These are phyloP conservation scores for Populus nigra DNA, from an alignment of 345 rosid genomes.

Conservation along the genomic window DNA sequence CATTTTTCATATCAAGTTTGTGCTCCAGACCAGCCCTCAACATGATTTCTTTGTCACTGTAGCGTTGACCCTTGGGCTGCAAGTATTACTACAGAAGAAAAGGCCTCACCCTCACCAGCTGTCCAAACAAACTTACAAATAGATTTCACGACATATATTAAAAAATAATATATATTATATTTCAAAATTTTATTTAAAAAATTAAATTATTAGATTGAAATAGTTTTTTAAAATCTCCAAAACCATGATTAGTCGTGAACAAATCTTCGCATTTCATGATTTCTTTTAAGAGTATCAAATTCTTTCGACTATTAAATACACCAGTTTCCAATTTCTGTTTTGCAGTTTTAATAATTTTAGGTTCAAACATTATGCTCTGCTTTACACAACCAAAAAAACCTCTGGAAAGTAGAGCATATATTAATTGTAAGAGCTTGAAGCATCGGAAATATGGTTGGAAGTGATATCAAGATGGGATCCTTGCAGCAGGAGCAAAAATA, in stretches of 20 bases:
- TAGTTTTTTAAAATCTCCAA: not conserved
- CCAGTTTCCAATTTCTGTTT: not conserved
- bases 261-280: not conserved
- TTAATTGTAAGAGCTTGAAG: too few species aligned
- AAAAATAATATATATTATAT: too few species aligned
- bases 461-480: not conserved
- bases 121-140: not conserved
- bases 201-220: too few species aligned
- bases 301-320: not conserved
- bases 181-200: rapidly evolving
- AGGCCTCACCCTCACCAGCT: not conserved
- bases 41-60: slow-evolving; percentile 5
- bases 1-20: slow-evolving; percentile 8
- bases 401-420: not conserved
- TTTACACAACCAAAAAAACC: not conserved
- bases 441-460: not conserved
- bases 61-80: slow-evolving; percentile 29
- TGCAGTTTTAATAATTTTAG: not conserved
- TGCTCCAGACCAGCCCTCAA: slow-evolving; percentile 4
- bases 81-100: not conserved
- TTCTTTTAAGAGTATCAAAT: not conserved
- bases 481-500: not conserved
- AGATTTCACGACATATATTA: too few species aligned
- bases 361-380: not conserved
- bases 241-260: not conserved